Base-by-base conservation (phyloP, 257 asterid genomes). In the Knoxia roxburghii region DNA sequence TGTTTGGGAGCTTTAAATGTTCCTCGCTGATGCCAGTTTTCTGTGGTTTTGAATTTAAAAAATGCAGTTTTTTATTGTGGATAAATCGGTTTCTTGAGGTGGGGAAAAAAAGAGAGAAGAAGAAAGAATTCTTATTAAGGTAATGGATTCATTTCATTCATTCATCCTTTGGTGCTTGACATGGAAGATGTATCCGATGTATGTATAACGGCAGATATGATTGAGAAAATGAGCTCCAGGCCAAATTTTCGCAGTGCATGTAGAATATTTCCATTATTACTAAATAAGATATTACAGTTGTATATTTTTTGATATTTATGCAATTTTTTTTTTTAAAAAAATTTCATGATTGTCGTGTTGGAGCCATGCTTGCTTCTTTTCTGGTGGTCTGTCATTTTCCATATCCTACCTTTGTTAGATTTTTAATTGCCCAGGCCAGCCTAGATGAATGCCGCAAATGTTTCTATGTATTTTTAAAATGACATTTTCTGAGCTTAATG, bases 321-420 rank as follows among this genome's bases (percentile, higher is more conserved):
- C 46, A 37, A 37, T 3, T 37, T 3, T 37, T 37, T 37, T 37
- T 65, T 71, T 79, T 45, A 75, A n/a, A n/a, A 71, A 69, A 72
- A 82, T 75, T 73, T 72, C 76, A 71, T 64, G 74, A 68, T 69
- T 75, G 89, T 79, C 83, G 45, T 75, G 64, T 72, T 84, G 83
- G 59, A 81, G 80, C 71, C 70, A 64, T 56, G 64, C 69, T 62
- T 82, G 69, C 73, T 74, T 50, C 20, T 60, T 69, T 77, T 77
- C 59, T 70, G 89, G 84, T 84, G 78, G 80, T 77, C 80, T 66
- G 75, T 81, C 88, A 24, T 75, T 89, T 64, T 84, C 87, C 64
- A 50, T 59, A 74, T 75, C 81, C 61, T 62, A 69, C 72, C 65
- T 64, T 53, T 69, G 67, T 21, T 72, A 52, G 65, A 67, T 66